phyloP scores from a whole-genome alignment of 352 stramenopile genomes.

The Globisporangium solare region DNA sequence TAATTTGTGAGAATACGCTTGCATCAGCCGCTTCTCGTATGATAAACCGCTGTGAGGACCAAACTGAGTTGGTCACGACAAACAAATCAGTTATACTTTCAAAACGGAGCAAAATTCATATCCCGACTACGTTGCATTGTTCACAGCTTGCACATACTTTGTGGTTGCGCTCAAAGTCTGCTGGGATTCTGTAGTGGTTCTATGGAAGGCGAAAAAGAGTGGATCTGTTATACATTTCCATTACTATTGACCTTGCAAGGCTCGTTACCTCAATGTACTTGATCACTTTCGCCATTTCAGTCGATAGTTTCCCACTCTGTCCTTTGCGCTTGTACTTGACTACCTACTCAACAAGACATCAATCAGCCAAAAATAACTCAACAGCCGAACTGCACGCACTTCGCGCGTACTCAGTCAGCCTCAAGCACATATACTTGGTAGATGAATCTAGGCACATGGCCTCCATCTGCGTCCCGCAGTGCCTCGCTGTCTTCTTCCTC shows the following conservation, averaged over 20 bases:
- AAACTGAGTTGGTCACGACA: constrained; percentile 24
- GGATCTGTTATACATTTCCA: no score
- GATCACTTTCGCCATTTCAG: constrained; percentile 30
- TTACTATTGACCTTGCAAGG: neutral
- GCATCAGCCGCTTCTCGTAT: constrained; percentile 46
- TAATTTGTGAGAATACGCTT: constrained; percentile 52
- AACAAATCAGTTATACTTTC: neutral
- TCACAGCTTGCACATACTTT: constrained; percentile 20
- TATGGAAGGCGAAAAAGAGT: constrained; percentile 12
- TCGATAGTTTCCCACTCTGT: constrained; percentile 26
- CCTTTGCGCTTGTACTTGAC: constrained; percentile 53
- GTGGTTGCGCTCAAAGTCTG: constrained; percentile 42
- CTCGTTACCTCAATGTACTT: constrained; percentile 42
- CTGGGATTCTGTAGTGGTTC: constrained; percentile 40
- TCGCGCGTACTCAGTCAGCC: no score
- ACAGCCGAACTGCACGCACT: no score
- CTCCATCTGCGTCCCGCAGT: constrained; percentile 13
- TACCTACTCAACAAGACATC: constrained; percentile 16
- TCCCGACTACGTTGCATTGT: neutral
- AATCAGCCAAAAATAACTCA: neutral
- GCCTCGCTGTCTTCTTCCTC: neutral
- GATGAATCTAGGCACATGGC: constrained; percentile 51
- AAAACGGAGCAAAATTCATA: neutral
- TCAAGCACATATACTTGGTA: constrained; percentile 24
- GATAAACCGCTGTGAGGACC: constrained; percentile 57